Evolutionary conservation across 1,284 basidiomycete species (phyloP).

Genomic region (Pseudozyma pruni): DNA sequence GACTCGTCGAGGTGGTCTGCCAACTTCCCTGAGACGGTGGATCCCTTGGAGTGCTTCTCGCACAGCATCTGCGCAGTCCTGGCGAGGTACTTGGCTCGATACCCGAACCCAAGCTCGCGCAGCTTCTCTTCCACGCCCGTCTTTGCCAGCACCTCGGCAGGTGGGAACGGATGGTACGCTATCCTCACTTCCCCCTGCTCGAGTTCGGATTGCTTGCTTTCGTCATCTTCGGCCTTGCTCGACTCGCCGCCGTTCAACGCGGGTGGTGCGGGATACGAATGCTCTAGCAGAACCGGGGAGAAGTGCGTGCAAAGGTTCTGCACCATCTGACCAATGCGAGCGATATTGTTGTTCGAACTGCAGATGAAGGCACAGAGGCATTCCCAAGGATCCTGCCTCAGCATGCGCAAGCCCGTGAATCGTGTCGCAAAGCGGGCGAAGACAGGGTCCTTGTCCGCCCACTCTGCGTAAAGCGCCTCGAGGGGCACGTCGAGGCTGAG

Average conservation of each 20-base stretch:
- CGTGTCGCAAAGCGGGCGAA: constrained; percentile 76
- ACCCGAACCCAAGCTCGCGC: constrained; percentile 90
- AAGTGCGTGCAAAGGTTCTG: constrained; percentile 67
- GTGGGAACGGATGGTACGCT: constrained; percentile 85
- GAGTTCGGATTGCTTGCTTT: constrained; percentile 7
- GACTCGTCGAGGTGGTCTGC: constrained; percentile 20
- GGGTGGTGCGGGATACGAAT: constrained; percentile 58
- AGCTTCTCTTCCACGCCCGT: constrained; percentile 72
- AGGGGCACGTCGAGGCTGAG: constrained; percentile 87
- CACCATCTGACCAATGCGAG: constrained; percentile 67
- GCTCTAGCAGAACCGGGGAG: constrained; percentile 73
- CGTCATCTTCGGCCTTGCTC: constrained; percentile 4
- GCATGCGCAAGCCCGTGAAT: constrained; percentile 75
- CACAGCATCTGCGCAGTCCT: constrained; percentile 81
- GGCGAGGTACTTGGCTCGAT: constrained; percentile 89
- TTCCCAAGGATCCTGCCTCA: constrained; percentile 93
- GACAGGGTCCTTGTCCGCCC: constrained; percentile 78
- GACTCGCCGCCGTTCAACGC: constrained; percentile 37
- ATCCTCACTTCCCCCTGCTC: constrained; percentile 41
- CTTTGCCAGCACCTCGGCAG: constrained; percentile 76
- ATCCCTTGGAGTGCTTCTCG: constrained; percentile 68
- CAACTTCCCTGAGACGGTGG: not conserved
- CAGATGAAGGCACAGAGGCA: constrained; percentile 80
- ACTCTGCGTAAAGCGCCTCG: constrained; percentile 79
- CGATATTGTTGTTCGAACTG: constrained; percentile 93